A percentile compares a stretch with the other conserved stretches of the same genome.
These are phyloP conservation scores for Entonaema liquescens DNA, from an alignment of 495 filamentous ascomycete genomes.

Conservation along the genomic window DNA sequence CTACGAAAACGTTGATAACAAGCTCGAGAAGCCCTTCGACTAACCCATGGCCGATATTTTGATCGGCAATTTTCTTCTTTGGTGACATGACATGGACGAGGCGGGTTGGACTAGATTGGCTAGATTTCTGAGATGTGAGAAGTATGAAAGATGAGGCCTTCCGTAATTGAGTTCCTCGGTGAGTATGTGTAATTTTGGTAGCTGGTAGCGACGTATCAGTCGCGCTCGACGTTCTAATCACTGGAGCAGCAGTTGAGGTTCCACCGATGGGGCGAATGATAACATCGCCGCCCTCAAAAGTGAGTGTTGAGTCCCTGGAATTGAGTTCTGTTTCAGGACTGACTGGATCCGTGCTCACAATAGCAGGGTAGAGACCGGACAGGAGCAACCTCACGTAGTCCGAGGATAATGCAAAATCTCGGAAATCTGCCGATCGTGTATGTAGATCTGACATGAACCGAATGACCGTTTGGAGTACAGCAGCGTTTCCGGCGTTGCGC, in stretches of 20 bases:
- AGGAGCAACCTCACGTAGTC: conserved; percentile 82
- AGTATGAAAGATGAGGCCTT: conserved; percentile 91
- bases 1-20: conserved; percentile 77
- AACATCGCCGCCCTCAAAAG: conserved; percentile 85
- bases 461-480: conserved; percentile 74
- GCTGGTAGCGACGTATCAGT: conserved; percentile 51
- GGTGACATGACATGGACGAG: conserved; percentile 70
- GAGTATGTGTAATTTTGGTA: conserved; percentile 44
- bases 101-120: conserved; percentile 65
- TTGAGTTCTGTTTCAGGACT: conserved; percentile 83
- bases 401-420: conserved; percentile 79
- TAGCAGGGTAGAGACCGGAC: conserved; percentile 79
- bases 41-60: conserved; percentile 70
- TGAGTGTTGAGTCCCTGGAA: conserved; percentile 78
- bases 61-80: conserved; percentile 58
- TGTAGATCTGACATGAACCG: conserved; percentile 83
- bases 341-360: conserved; percentile 84
- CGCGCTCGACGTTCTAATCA: conserved; percentile 73
- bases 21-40: conserved; percentile 80
- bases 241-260: conserved; percentile 62
- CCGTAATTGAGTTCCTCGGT: conserved; percentile 65
- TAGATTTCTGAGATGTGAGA: conserved; percentile 72
- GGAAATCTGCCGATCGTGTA: conserved; percentile 72
- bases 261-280: conserved; percentile 77
- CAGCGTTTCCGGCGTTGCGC: conserved; percentile 58